phyloP scores from a whole-genome alignment of 129 eudicot species.

The Lactuca sativa region DNA sequence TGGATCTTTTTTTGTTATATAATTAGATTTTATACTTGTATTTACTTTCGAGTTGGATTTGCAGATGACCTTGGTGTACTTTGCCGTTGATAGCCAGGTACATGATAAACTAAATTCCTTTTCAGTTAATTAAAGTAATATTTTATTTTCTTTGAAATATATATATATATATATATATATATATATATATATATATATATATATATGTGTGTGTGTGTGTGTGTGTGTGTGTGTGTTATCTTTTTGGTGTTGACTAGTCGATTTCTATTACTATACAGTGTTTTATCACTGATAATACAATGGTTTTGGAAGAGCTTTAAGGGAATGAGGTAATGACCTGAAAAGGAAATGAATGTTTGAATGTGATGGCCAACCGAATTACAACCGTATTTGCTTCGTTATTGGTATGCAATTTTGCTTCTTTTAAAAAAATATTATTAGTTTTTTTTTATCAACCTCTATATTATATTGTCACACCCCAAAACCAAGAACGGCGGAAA shows the following conservation, averaged over 20 bases:
- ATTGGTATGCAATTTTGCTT: constrained; percentile 45
- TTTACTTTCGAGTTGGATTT: constrained; percentile 29
- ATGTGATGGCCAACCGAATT: constrained; percentile 71
- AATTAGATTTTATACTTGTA: constrained; percentile 1
- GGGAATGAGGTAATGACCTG: too few relatives aligned
- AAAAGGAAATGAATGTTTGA: too few relatives aligned
- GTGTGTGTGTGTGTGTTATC: constrained; percentile 1
- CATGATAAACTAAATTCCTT: not conserved
- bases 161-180: too few relatives aligned
- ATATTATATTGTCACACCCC: too few relatives aligned
- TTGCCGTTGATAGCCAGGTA: constrained; percentile 96
- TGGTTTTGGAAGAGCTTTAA: too few relatives aligned
- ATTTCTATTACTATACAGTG: constrained; percentile 43
- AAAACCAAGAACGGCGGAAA: too few relatives aligned
- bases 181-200: too few relatives aligned
- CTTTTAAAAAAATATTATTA: too few relatives aligned
- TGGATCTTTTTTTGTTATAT: constrained; percentile 9
- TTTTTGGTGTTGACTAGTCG: constrained; percentile 25
- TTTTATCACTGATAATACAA: constrained; percentile 82
- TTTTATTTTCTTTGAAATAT: too few relatives aligned
- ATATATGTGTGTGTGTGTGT: too few relatives aligned
- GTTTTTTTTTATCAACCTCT: not conserved
- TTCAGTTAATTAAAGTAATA: too few relatives aligned
- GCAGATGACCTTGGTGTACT: constrained; percentile 98
- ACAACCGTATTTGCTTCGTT: constrained; percentile 94